phyloP scores from a whole-genome alignment of 2,329 filamentous ascomycete genomes.

The Aspergillus costaricaensis region DNA sequence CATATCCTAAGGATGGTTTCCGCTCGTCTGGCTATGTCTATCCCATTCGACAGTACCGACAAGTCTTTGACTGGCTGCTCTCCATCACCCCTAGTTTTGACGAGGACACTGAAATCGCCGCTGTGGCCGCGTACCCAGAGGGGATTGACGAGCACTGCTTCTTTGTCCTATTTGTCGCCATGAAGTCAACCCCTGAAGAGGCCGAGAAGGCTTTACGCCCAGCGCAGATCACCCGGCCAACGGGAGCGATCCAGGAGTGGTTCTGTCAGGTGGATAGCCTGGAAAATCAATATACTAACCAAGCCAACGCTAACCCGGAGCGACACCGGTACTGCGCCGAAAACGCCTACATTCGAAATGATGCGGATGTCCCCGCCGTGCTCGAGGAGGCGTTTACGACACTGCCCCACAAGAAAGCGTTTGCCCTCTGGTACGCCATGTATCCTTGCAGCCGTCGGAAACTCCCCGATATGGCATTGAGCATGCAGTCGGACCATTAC shows the following conservation, averaged over 20 bases:
- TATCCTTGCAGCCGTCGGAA: conserved; percentile 47
- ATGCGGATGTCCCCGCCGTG: conserved; percentile 48
- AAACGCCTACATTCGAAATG: conserved; percentile 54
- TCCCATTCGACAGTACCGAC: conserved; percentile 47
- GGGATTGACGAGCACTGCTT: conserved; percentile 32
- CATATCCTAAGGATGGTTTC: conserved; percentile 26
- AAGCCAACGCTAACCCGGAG: conserved; percentile 52
- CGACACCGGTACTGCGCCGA: conserved; percentile 54
- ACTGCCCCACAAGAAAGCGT: conserved; percentile 49
- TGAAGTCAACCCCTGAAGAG: conserved; percentile 18
- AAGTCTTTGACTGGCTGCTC: conserved; percentile 52
- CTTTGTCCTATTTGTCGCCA: conserved; percentile 20
- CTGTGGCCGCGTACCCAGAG: conserved; percentile 35
- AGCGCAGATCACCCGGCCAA: conserved; percentile 38
- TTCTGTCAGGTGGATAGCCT: conserved; percentile 39
- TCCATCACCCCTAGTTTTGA: conserved; percentile 16
- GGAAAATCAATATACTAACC: conserved; percentile 41
- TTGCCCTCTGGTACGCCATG: conserved; percentile 56
- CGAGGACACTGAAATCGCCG: conserved; percentile 30
- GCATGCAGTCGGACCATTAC: conserved; percentile 59
- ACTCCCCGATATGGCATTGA: conserved; percentile 56
- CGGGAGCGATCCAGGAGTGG: conserved; percentile 39
- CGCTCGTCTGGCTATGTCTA: conserved; percentile 50
- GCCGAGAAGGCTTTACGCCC: conserved; percentile 19
- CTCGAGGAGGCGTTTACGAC: conserved; percentile 52